These are phyloP conservation scores for Plectosphaerella sp. DNA, from an alignment of 2,329 filamentous ascomycete species.

Conservation along the genomic window DNA sequence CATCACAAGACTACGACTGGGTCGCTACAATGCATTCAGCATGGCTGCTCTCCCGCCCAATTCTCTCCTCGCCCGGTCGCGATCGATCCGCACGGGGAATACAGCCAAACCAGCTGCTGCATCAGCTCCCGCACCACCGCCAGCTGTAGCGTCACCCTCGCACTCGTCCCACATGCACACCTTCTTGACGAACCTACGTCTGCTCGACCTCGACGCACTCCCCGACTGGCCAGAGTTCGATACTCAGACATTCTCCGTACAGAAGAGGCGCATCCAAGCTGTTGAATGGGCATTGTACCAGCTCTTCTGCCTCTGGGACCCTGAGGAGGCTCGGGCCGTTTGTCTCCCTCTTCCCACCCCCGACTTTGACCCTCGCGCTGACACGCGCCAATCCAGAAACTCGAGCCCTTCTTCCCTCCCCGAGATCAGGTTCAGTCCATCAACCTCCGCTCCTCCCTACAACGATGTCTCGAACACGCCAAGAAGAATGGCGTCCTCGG, in stretches of 20 bases:
- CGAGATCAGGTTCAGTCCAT: conserved; percentile 85
- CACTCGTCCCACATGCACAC: conserved; percentile 49
- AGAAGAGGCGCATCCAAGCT: conserved; percentile 76
- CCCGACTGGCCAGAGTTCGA: conserved; percentile 79
- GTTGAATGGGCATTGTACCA: conserved; percentile 91
- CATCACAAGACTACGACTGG: background rate
- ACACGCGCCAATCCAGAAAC: conserved; percentile 53
- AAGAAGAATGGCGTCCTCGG: conserved; percentile 86
- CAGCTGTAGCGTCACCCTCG: conserved; percentile 26
- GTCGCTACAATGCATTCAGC: conserved; percentile 16
- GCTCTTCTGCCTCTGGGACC: conserved; percentile 80
- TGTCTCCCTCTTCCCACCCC: conserved; percentile 11
- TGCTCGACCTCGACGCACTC: conserved; percentile 73
- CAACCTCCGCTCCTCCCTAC: conserved; percentile 80
- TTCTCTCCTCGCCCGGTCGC: conserved; percentile 22
- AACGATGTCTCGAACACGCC: conserved; percentile 73
- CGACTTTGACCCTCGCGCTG: background rate
- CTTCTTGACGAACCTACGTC: conserved; percentile 78
- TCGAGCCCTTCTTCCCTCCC: conserved; percentile 86
- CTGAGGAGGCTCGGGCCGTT: conserved; percentile 69
- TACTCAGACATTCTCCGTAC: conserved; percentile 67
- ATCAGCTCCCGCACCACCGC: conserved; percentile 7
- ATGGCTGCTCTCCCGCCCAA: conserved; percentile 26
- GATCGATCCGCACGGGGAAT: conserved; percentile 13
- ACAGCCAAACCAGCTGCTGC: conserved; percentile 10